phyloP scores from a whole-genome alignment of 1,139 yeast species.

The Hyphopichia burtonii region DNA sequence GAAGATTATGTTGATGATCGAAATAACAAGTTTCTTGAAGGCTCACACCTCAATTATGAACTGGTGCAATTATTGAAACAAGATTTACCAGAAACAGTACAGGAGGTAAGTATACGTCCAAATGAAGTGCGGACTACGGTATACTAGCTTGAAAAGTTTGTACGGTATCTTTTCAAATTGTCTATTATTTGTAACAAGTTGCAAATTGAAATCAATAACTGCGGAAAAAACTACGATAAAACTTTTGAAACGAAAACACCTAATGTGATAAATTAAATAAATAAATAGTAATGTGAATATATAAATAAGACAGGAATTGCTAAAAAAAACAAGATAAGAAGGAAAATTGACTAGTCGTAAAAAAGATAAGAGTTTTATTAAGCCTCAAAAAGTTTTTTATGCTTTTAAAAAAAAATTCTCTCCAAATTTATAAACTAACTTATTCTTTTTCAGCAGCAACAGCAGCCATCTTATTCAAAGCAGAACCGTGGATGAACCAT shows the following conservation, averaged over 20 bases:
- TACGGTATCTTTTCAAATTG: no score
- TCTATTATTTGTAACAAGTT: no score
- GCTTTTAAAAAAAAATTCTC: not conserved
- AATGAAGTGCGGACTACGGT: no score
- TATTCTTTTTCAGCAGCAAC: slow-evolving; percentile 9
- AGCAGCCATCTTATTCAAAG: slow-evolving; percentile 95
- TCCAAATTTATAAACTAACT: not conserved
- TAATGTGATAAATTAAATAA: slow-evolving; percentile 2
- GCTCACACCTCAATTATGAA: no score
- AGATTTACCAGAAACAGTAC: no score
- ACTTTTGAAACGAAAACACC: slow-evolving; percentile 1
- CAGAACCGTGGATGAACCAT: slow-evolving; percentile 99
- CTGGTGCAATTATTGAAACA: no score
- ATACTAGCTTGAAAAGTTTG: no score
- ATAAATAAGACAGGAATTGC: slow-evolving; percentile 3
- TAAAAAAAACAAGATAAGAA: not conserved
- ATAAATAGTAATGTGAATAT: slow-evolving; percentile 5
- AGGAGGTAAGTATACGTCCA: no score
- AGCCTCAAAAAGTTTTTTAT: not conserved
- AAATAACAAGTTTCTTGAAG: no score
- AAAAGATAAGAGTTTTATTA: slow-evolving; percentile 3
- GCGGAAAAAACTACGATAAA: no score
- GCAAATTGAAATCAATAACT: no score
- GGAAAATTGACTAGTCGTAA: slow-evolving; percentile 1
- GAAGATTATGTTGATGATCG: no score